Conservation (phyloP, 805 yeast species). For the Yarrowia keelungensis region DNA sequence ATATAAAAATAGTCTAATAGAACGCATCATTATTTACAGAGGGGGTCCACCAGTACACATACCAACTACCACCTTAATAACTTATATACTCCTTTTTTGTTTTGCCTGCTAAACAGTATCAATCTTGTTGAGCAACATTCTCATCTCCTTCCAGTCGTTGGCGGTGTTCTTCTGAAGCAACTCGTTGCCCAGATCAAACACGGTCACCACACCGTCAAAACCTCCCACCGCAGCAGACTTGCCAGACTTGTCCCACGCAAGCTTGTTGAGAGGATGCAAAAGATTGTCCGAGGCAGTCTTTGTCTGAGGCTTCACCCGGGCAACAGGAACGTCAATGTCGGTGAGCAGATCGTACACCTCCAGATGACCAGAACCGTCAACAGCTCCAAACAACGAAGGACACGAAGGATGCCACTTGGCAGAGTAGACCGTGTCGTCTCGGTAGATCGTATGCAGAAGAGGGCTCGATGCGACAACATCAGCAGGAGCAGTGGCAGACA, state of each 20-base stretch:
- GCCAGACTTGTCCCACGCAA: slow-evolving; percentile 48
- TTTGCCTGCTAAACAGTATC: slow-evolving; percentile 1
- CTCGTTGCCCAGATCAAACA: slow-evolving; percentile 45
- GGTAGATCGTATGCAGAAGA: slow-evolving; percentile 35
- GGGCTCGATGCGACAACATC: background rate
- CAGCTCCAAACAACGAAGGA: slow-evolving; percentile 50
- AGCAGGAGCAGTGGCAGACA: slow-evolving; percentile 24
- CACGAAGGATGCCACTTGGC: slow-evolving; percentile 51
- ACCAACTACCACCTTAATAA: background rate
- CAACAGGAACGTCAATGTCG: slow-evolving; percentile 47
- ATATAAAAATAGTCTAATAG: slow-evolving; percentile 24
- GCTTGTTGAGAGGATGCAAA: slow-evolving; percentile 46
- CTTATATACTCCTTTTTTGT: background rate
- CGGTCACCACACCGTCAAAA: slow-evolving; percentile 47
- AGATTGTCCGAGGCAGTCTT: slow-evolving; percentile 17
- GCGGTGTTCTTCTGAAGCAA: slow-evolving; percentile 6
- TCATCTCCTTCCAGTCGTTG: slow-evolving; percentile 22
- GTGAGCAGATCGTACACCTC: slow-evolving; percentile 53
- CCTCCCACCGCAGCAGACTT: slow-evolving; percentile 49
- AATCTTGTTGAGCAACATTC: slow-evolving; percentile 21
- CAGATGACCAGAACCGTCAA: slow-evolving; percentile 49
- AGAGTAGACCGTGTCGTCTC: slow-evolving; percentile 50
- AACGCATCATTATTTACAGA: background rate
- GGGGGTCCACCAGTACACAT: too few species aligned
- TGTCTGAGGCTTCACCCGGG: slow-evolving; percentile 41